Evolutionary conservation across 2,329 filamentous ascomycete species (phyloP).

Genomic region (Alternaria gansuensis): DNA sequence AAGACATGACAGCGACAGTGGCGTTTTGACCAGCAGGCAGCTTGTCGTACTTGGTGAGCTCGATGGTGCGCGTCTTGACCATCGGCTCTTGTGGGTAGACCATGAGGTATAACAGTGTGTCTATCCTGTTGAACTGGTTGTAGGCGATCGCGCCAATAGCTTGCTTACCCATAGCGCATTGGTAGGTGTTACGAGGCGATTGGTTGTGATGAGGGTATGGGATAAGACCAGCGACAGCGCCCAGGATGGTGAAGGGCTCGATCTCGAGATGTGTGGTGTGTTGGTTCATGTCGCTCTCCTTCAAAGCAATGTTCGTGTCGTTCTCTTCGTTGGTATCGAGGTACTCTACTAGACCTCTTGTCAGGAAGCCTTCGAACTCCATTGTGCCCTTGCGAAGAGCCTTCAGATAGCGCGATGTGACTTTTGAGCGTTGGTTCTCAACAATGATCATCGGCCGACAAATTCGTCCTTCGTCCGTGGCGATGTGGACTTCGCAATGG

Average conservation of each 20-base stretch:
- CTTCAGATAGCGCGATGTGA: slow-evolving; percentile 80
- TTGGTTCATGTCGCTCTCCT: slow-evolving; percentile 82
- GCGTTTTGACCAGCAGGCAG: slow-evolving; percentile 96
- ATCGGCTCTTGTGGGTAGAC: slow-evolving; percentile 98
- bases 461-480: slow-evolving; percentile 95
- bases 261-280: slow-evolving; percentile 95
- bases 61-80: slow-evolving; percentile 96
- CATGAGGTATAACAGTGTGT: slow-evolving; percentile 93
- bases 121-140: slow-evolving; percentile 96
- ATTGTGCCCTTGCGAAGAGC: slow-evolving; percentile 83
- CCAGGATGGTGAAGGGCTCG: slow-evolving; percentile 95
- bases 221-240: slow-evolving; percentile 93
- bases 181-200: slow-evolving; percentile 97
- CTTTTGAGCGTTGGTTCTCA: slow-evolving; percentile 82
- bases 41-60: slow-evolving; percentile 96
- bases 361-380: slow-evolving; percentile 93
- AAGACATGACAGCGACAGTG: slow-evolving; percentile 98
- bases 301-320: slow-evolving; percentile 90
- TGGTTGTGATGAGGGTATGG: slow-evolving; percentile 99
- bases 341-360: slow-evolving; percentile 90
- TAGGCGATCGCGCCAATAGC: slow-evolving; percentile 98
- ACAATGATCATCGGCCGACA: slow-evolving; percentile 96
- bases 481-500: slow-evolving; percentile 90
- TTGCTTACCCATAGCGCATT: slow-evolving; percentile 99
- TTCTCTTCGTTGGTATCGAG: slow-evolving; percentile 99